phyloP scores from a whole-genome alignment of 306 rosid genomes.

The Dalbergia oliveri region DNA sequence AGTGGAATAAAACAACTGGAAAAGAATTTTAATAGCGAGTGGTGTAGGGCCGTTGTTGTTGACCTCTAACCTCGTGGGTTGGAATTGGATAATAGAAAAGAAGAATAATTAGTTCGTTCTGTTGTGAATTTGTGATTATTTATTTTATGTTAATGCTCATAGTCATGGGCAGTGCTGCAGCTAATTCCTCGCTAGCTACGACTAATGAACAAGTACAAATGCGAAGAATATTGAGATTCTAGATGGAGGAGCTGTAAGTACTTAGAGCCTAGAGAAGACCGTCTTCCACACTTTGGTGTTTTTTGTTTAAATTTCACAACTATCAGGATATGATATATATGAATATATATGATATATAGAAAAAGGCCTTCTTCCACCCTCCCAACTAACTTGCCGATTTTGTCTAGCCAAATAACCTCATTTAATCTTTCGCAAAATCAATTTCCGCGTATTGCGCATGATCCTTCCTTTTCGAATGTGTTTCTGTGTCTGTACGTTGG shows the following conservation, averaged over 20 bases:
- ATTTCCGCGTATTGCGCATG: not conserved
- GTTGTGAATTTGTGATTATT: not conserved
- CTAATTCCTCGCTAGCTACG: not conserved
- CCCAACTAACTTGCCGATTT: conserved; percentile 25
- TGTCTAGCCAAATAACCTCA: not conserved
- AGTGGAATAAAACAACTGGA: not conserved
- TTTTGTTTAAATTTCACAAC: not conserved
- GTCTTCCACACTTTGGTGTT: not conserved
- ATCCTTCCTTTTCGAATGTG: conserved; percentile 21
- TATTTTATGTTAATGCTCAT: not conserved
- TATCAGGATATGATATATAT: too few relatives aligned
- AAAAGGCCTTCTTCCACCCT: not conserved
- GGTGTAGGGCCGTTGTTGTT: conserved; percentile 4
- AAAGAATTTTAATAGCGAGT: not conserved
- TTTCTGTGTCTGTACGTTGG: not conserved
- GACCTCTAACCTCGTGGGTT: too few relatives aligned
- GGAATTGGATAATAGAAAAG: not conserved
- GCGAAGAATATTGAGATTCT: not conserved
- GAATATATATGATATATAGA: too few relatives aligned
- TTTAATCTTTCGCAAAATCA: not conserved
- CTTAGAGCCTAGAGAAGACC: not conserved
- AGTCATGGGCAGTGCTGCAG: not conserved
- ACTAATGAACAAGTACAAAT: not conserved
- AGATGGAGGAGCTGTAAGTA: not conserved
- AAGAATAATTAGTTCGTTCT: not conserved